These are phyloP conservation scores for Malus hybrid DNA, from an alignment of 331 rosid genomes.

Conservation along the genomic window DNA sequence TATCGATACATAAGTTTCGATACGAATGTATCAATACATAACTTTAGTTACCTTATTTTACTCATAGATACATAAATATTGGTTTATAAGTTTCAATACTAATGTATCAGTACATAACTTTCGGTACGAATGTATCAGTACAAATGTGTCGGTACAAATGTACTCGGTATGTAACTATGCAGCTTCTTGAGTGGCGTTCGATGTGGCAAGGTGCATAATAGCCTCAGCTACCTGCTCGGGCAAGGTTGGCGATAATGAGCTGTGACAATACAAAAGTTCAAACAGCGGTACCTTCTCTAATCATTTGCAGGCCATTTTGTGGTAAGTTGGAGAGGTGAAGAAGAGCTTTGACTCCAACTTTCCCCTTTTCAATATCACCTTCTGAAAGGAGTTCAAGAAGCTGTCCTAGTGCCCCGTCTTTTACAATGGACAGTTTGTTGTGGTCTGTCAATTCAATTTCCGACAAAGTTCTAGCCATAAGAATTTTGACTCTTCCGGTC, in stretches of 20 bases:
- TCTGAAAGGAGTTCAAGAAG: constrained; percentile 48
- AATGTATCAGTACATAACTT: too few relatives aligned
- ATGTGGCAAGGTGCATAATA: constrained; percentile 45
- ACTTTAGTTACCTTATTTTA: too few relatives aligned
- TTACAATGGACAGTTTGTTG: constrained; percentile 34
- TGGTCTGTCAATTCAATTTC: constrained; percentile 49
- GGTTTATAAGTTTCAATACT: too few relatives aligned
- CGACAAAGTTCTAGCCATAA: constrained; percentile 46
- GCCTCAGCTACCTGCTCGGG: constrained; percentile 48
- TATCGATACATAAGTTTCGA: too few relatives aligned
- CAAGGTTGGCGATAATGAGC: constrained; percentile 29
- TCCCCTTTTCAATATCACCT: constrained; percentile 33
- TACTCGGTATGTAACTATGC: background rate
- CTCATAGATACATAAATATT: too few relatives aligned
- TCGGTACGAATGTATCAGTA: too few relatives aligned
- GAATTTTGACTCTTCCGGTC: constrained; percentile 31
- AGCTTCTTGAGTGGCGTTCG: constrained; percentile 40
- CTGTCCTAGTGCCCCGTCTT: constrained; percentile 44
- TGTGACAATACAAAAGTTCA: constrained; percentile 46
- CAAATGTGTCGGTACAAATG: too few relatives aligned
- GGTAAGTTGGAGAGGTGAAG: constrained; percentile 45
- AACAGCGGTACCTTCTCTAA: constrained; percentile 47
- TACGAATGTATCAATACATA: too few relatives aligned
- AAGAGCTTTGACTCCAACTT: constrained; percentile 43
- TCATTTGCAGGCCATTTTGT: constrained; percentile 49